Evolutionary conservation across 805 yeast species (phyloP).

Genomic region (Sugiyamaella boreocaroliniensis): DNA sequence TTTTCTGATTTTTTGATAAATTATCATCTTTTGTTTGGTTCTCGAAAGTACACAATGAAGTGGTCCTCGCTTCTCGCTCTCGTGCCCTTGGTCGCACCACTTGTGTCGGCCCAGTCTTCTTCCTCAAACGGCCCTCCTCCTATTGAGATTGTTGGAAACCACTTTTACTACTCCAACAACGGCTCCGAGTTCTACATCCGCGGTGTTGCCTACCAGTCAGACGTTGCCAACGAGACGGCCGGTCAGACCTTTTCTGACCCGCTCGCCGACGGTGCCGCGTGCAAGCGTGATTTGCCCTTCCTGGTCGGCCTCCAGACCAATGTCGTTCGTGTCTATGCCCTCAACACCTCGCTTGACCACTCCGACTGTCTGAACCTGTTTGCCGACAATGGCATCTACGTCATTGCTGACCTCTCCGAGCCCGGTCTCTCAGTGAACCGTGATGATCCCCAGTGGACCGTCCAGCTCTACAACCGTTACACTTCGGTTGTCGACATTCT

Average conservation of each 20-base stretch:
- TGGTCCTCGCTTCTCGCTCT: constrained; percentile 18
- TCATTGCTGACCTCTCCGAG: constrained; percentile 82
- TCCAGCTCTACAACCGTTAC: constrained; percentile 66
- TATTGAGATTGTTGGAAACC: constrained; percentile 62
- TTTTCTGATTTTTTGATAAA: neutral
- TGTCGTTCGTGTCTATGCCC: constrained; percentile 78
- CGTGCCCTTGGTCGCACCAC: constrained; percentile 10
- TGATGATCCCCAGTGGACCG: constrained; percentile 70
- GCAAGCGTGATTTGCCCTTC: constrained; percentile 80
- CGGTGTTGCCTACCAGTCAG: constrained; percentile 84
- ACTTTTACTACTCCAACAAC: constrained; percentile 64
- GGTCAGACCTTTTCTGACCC: constrained; percentile 74
- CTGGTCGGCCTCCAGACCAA: constrained; percentile 63
- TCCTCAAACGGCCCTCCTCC: constrained; percentile 36
- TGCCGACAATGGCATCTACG: constrained; percentile 83
- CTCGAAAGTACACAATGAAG: constrained; percentile 24
- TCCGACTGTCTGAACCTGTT: constrained; percentile 69
- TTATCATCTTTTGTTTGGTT: neutral
- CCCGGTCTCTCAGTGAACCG: constrained; percentile 76
- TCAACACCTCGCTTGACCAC: constrained; percentile 67
- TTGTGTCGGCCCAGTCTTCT: constrained; percentile 10
- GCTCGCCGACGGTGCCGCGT: constrained; percentile 58
- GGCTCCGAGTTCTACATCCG: constrained; percentile 81
- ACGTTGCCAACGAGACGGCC: constrained; percentile 45
- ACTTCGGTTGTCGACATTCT: constrained; percentile 75